These are phyloP conservation scores for Pythium rhizo-oryzae DNA, from an alignment of 352 stramenopile species.

Conservation along the genomic window DNA sequence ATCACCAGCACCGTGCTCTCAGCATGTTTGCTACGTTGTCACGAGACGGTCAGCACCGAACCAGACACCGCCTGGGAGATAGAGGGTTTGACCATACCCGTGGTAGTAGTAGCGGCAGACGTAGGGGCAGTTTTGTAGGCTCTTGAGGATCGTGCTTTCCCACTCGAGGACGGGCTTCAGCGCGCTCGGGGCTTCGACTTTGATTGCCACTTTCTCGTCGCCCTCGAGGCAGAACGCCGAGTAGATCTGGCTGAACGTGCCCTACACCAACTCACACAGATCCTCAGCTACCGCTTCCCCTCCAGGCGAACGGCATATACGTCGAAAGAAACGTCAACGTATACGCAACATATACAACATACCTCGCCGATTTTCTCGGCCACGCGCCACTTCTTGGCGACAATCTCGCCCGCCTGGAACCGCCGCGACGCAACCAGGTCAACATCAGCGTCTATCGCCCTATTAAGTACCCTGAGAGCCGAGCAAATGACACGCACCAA, in stretches of 20 bases:
- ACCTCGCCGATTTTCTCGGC: slow-evolving; percentile 90
- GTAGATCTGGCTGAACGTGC: slow-evolving; percentile 91
- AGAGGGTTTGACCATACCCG: no score
- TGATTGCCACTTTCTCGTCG: slow-evolving; percentile 79
- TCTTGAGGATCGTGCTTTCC: slow-evolving; percentile 89
- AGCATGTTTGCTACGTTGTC: slow-evolving; percentile 60
- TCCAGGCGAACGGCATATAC: not conserved
- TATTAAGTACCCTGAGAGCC: no score
- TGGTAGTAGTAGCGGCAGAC: slow-evolving; percentile 88
- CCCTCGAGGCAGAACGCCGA: slow-evolving; percentile 79
- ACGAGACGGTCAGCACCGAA: not conserved
- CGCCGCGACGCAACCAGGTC: no score
- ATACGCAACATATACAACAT: not conserved
- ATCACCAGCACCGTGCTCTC: slow-evolving; percentile 89
- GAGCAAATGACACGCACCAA: slow-evolving; percentile 66
- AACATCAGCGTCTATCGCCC: no score
- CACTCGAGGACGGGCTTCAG: slow-evolving; percentile 90
- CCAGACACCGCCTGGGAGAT: no score
- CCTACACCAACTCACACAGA: slow-evolving; percentile 33
- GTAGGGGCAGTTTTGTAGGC: slow-evolving; percentile 78
- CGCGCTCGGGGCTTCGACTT: slow-evolving; percentile 84
- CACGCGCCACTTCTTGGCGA: slow-evolving; percentile 84
- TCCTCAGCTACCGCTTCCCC: not conserved
- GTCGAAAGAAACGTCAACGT: not conserved
- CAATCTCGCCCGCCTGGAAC: slow-evolving; percentile 75